A percentile compares a stretch with the other conserved stretches of the same genome.
Conservation (phyloP, 441 rosid genomes). For the Cnidoscolus chayamansa region DNA sequence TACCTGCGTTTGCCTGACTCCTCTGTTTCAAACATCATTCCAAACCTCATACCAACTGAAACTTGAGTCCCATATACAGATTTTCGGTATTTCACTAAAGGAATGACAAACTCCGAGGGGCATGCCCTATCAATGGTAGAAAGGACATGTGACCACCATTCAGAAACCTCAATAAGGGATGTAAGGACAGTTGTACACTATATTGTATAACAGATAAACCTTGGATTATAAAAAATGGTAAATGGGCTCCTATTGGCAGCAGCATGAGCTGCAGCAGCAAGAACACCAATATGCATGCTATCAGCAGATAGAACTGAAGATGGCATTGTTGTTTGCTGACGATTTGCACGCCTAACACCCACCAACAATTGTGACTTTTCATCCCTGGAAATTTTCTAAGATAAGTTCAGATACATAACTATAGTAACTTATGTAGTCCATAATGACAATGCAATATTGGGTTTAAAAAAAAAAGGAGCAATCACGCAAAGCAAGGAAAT, state of each 20-base stretch:
- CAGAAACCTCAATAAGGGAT: background rate
- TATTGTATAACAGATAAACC: constrained; percentile 39
- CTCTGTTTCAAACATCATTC: constrained; percentile 40
- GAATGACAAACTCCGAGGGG: constrained; percentile 83
- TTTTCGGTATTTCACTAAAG: constrained; percentile 69
- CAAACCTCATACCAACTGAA: constrained; percentile 82
- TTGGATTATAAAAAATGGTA: constrained; percentile 89
- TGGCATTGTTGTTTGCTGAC: constrained; percentile 81
- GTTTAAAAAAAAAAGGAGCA: background rate
- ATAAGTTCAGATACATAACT: background rate
- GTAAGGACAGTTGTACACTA: background rate
- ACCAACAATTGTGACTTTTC: constrained; percentile 92
- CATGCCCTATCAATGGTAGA: constrained; percentile 56
- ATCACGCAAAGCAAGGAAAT: background rate
- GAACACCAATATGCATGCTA: constrained; percentile 99
- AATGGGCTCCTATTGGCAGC: constrained; percentile 79
- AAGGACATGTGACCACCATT: constrained; percentile 14
- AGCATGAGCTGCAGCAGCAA: constrained; percentile 98
- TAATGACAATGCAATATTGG: background rate
- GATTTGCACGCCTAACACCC: constrained; percentile 89
- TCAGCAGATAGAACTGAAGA: constrained; percentile 92
- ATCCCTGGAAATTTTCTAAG: constrained; percentile 42
- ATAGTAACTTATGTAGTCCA: background rate
- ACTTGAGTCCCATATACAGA: constrained; percentile 82
- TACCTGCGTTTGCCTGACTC: constrained; percentile 91